phyloP scores from a whole-genome alignment of 192 early-diverging fungal genomes.

The Coemansia sp. region DNA sequence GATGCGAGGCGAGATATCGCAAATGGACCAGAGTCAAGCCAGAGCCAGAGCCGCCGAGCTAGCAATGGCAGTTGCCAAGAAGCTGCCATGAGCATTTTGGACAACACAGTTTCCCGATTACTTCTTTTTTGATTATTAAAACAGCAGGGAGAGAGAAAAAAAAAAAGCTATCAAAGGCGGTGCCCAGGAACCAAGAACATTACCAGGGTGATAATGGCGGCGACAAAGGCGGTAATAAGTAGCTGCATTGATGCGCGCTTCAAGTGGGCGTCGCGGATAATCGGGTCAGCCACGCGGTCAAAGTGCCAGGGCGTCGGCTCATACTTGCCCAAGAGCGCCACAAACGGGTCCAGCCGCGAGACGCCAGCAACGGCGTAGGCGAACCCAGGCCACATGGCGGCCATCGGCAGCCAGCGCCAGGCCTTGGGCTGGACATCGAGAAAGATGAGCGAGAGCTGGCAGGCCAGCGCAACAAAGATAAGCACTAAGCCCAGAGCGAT shows the following conservation, averaged over 20 bases:
- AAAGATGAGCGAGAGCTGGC: conserved; percentile 49
- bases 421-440: conserved; percentile 53
- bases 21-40: conserved; percentile 29
- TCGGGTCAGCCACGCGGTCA: conserved; percentile 29
- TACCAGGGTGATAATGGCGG: conserved; percentile 39
- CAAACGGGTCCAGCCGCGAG: conserved; percentile 43
- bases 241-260: conserved; percentile 43
- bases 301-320: conserved; percentile 44
- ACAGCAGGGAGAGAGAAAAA: not conserved
- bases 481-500: conserved; percentile 50
- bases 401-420: conserved; percentile 55
- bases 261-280: conserved; percentile 37
- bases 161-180: conserved; percentile 27
- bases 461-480: conserved; percentile 43
- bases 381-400: conserved; percentile 46
- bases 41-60: conserved; percentile 44
- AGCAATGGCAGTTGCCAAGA: conserved; percentile 36
- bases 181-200: conserved; percentile 53
- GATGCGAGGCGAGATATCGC: conserved; percentile 34
- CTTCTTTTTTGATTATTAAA: not conserved
- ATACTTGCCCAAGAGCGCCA: conserved; percentile 42
- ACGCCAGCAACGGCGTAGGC: conserved; percentile 41
- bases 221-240: conserved; percentile 18
- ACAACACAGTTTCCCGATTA: no score
- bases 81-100: not conserved